Percentiles rank a stretch among this genome's conserved stretches.
phyloP scores from a whole-genome alignment of 108 stramenopile genomes.

The Discostella stelligeroides region DNA sequence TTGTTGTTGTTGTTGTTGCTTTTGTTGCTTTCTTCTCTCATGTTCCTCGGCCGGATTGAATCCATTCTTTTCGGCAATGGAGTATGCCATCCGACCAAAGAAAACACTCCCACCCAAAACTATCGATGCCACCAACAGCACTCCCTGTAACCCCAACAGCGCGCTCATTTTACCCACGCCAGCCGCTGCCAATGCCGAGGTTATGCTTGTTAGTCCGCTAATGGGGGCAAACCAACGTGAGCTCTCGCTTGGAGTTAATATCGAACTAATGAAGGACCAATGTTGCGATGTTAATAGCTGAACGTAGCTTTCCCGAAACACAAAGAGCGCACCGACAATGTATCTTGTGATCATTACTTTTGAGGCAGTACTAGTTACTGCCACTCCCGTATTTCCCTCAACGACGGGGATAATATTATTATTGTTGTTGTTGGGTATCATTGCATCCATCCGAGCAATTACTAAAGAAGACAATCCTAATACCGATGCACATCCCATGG shows the following conservation, averaged over 20 bases:
- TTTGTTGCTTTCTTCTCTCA: constrained; percentile 28
- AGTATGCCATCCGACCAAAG: constrained; percentile 41
- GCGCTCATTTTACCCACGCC: constrained; percentile 36
- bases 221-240: constrained; percentile 53
- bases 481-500: constrained; percentile 26
- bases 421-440: constrained; percentile 6
- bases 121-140: constrained; percentile 34
- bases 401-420: too few relatives aligned
- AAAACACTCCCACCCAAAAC: constrained; percentile 36
- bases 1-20: constrained; percentile 1
- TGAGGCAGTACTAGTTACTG: constrained; percentile 22
- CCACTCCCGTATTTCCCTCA: too few relatives aligned
- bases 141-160: constrained; percentile 35
- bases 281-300: constrained; percentile 52
- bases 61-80: constrained; percentile 53
- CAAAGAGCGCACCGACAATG: constrained; percentile 40
- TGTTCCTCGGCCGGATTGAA: constrained; percentile 64
- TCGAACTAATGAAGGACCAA: constrained; percentile 49
- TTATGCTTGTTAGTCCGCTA: constrained; percentile 53
- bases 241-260: constrained; percentile 49
- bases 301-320: constrained; percentile 58
- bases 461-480: constrained; percentile 28
- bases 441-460: constrained; percentile 16
- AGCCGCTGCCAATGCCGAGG: constrained; percentile 42
- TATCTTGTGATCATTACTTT: constrained; percentile 35